Conservation (phyloP, 768 basidiomycete genomes). For the Russula foetens region DNA sequence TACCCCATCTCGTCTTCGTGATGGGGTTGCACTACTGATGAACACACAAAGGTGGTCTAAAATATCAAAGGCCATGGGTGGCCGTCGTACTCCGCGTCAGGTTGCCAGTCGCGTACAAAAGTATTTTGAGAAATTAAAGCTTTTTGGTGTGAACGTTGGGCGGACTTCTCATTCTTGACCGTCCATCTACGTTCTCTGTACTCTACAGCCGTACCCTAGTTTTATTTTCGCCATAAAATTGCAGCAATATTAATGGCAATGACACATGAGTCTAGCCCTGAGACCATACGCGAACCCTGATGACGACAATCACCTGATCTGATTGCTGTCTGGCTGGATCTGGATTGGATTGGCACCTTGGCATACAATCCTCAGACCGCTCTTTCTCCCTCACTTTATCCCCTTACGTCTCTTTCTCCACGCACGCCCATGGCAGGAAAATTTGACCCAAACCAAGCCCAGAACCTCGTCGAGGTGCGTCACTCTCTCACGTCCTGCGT, state of each 20-base stretch:
- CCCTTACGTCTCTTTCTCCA: not conserved
- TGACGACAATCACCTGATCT: conserved; percentile 8
- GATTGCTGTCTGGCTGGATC: too few relatives aligned
- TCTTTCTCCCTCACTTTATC: not conserved
- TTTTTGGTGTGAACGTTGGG: conserved; percentile 50
- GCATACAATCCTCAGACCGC: not conserved
- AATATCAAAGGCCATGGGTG: conserved; percentile 77
- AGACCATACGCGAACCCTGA: too few relatives aligned
- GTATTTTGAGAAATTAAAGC: conserved; percentile 78
- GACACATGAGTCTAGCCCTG: too few relatives aligned
- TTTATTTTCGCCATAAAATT: not conserved
- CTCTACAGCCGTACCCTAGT: not conserved
- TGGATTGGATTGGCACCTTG: too few relatives aligned
- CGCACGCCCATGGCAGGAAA: conserved; percentile 22
- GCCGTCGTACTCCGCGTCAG: conserved; percentile 67
- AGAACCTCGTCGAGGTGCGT: conserved; percentile 78
- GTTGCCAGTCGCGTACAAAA: conserved; percentile 88
- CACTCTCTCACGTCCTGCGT: not conserved
- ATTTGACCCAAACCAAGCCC: conserved; percentile 88
- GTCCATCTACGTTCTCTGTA: not conserved
- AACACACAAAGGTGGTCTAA: conserved; percentile 54
- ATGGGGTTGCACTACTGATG: not conserved
- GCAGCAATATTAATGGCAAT: too few relatives aligned
- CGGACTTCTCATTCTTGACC: not conserved
- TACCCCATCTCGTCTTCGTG: not conserved